Evolutionary conservation across 345 rosid genomes (phyloP), one percentile per base, ranked within the genome.

Genomic region (Eucalyptus curtisii): DNA sequence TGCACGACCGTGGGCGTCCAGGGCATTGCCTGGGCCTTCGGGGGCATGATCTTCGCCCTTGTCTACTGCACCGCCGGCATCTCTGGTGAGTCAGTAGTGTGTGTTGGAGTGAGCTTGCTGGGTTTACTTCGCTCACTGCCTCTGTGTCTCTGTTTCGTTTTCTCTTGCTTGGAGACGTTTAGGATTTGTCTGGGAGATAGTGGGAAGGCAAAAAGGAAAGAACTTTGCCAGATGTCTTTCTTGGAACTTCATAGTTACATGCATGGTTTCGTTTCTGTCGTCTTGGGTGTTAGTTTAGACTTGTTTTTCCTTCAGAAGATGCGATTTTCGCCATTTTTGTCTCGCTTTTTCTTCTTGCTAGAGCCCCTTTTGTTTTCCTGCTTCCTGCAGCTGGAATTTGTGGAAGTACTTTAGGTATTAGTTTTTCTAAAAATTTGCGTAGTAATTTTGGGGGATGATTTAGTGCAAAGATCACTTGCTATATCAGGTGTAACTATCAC

Each of bases 41-140:
- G 97, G 79, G 97, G 97, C 90, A 95, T 94, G 96, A 95, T 95
- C 93, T 95, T 95, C 84, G 95, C 95, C 40, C 97, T 95, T 88
- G 97, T 95, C 86, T 95, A 95, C 95, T 94, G 95, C 89, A 95
- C 97, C 88, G 96, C 97, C 33, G 96, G 97, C 76, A 94, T 95
- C 89, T 95, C 97, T 86, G 96, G 97, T 94, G 40, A 88, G 86
- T 33, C 27, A 7, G 30, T 17, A 50, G 45, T 7, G 40, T 37
- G 30, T 40, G 5, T 76, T 40, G 82, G 82, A 76, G 47, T 0
- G 82, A 76, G 47, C 47, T 76, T 20, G 82, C 82, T 76, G 27
- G 82, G 27, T 17, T 76, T 40, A 11, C 82, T 40, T 76, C 15
- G 3, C 24, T 76, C 47, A 0, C 30, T 3, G 15, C 47, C 13